Evolutionary conservation across 169 alveolate species (phyloP).

Genomic region (Plasmodium berghei): DNA sequence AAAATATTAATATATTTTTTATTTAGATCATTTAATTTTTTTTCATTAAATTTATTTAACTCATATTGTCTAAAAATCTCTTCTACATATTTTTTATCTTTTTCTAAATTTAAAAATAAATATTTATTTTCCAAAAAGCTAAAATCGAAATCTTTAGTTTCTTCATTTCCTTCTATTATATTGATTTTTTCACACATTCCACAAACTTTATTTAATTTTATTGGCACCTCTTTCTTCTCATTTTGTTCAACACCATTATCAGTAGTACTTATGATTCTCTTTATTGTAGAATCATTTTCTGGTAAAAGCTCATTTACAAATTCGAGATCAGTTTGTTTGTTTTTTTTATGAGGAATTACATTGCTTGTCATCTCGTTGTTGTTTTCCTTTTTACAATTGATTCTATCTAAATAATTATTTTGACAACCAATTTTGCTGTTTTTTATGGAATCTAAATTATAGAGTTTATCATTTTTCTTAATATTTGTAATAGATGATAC

Average conservation of each 20-base stretch:
- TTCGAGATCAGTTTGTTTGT: no score
- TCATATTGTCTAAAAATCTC: slow-evolving; percentile 42
- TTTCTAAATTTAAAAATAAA: slow-evolving; percentile 35
- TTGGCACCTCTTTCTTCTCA: background rate
- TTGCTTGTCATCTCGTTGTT: background rate
- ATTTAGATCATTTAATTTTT: slow-evolving; percentile 31
- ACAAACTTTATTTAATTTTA: slow-evolving; percentile 5
- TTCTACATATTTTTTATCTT: slow-evolving; percentile 55
- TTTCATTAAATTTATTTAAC: slow-evolving; percentile 38
- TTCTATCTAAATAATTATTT: no score
- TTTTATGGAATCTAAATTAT: no score
- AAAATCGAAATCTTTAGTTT: slow-evolving; percentile 15
- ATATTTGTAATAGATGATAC: no score
- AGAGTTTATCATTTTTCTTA: no score
- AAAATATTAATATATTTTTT: slow-evolving; percentile 43
- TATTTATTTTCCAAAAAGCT: slow-evolving; percentile 24
- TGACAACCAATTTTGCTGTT: no score
- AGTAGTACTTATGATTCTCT: background rate
- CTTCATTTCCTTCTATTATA: slow-evolving; percentile 19
- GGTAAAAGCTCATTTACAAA: no score
- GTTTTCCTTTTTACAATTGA: background rate
- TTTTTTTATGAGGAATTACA: background rate
- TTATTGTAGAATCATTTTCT: no score
- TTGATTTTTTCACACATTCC: slow-evolving; percentile 13
- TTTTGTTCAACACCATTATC: background rate